phyloP scores from a whole-genome alignment of 208 protist species.

The Crithidia acanthocephali region DNA sequence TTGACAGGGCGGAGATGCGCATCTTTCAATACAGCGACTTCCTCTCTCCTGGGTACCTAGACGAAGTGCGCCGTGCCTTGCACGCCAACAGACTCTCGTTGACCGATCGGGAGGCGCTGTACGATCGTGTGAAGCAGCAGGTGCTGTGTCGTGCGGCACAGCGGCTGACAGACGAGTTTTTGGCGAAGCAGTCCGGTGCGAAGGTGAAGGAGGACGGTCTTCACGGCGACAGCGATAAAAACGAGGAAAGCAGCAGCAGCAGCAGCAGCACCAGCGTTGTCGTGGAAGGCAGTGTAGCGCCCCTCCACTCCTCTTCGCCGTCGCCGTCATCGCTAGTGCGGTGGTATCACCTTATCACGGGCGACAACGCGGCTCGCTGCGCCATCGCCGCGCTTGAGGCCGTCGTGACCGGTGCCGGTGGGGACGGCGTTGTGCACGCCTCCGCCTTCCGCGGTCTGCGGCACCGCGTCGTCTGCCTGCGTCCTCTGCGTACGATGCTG shows the following conservation, averaged over 20 bases:
- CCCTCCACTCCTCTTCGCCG: too few relatives aligned
- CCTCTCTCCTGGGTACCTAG: constrained; percentile 34
- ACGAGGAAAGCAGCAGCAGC: background rate
- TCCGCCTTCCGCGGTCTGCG: constrained; percentile 47
- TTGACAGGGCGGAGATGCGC: constrained; percentile 39
- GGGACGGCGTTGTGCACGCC: constrained; percentile 49
- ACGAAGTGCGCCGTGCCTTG: constrained; percentile 36
- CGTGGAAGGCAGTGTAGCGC: too few relatives aligned
- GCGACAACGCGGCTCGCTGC: constrained; percentile 62
- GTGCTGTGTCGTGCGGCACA: constrained; percentile 42
- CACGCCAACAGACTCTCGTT: constrained; percentile 56
- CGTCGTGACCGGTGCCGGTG: constrained; percentile 55
- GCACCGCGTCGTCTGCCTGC: constrained; percentile 55
- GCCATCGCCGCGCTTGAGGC: constrained; percentile 51
- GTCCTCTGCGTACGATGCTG: constrained; percentile 69
- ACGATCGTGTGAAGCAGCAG: constrained; percentile 48
- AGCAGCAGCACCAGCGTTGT: background rate
- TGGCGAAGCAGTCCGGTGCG: background rate
- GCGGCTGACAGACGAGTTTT: constrained; percentile 33
- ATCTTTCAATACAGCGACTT: constrained; percentile 71
- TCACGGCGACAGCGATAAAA: too few relatives aligned
- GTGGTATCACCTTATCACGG: constrained; percentile 59
- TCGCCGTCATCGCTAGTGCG: too few relatives aligned
- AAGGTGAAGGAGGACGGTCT: background rate
- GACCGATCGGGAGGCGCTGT: constrained; percentile 61